Evolutionary conservation across 495 filamentous ascomycete genomes (phyloP), one percentile per base, ranked within the genome.

Genomic region (Aspergillus asperescens): DNA sequence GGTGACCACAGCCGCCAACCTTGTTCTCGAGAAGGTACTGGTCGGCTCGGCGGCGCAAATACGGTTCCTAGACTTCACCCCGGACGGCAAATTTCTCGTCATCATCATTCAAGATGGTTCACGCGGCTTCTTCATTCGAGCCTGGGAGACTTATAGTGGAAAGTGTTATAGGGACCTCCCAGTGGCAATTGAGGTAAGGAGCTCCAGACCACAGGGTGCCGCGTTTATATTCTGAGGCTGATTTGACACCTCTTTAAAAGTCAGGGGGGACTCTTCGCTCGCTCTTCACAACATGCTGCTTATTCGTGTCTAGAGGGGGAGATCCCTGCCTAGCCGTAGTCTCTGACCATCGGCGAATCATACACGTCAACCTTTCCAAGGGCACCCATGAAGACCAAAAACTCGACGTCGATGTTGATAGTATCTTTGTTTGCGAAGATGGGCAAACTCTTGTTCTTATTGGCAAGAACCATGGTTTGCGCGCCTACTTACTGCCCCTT

Each of bases 381-480:
- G 0, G 12, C 1, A 38, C 23, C 7, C 12, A 18, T 13, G 28
- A 39, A n/a, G 23, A 38, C 24, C 32, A 23, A 18, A 18, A 4
- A 27, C 32, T 49, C 10, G 15, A 27, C 22, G 28, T 49, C 5
- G 25, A 39, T 19, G 46, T 39, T 1, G 34, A 49, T 7, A 52
- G 49, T n/a, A 52, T 59, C 12, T 55, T 55, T 50, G 52, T 55
- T 1, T 48, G 47, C 8, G 51, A 59, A 16, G 56, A 55, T 18
- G 40, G 46, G 27, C 34, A 45, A 19, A 25, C 38, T 3, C 22
- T 59, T 3, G 18, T 59, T n/a, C 27, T 59, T 1, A 43, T 59
- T 4, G 56, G 56, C 6, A 45, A 55, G 16, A 52, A 55, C 16
- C 44, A 35, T 2, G 48, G 40, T n/a, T 28, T 55, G 20, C 16